Conservation (phyloP, 768 basidiomycete species). For the Russula sp. region DNA sequence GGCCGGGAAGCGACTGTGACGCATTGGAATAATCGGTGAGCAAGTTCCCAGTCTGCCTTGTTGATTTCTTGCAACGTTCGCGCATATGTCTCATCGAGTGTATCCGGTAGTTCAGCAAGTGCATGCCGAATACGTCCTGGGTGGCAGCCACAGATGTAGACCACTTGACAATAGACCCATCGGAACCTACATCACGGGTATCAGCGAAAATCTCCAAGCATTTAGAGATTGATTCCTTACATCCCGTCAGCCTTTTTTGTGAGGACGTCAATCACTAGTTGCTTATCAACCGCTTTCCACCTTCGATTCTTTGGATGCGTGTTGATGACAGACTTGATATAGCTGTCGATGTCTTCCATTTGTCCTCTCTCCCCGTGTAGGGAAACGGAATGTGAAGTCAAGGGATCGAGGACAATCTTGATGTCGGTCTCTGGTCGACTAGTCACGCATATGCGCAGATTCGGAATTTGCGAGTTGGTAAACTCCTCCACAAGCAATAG, state of each 20-base stretch:
- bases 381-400: neutral
- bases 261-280: neutral
- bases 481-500: neutral
- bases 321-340: neutral
- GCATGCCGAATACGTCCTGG: neutral
- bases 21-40: neutral
- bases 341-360: neutral
- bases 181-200: neutral
- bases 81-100: neutral
- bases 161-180: neutral
- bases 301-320: neutral
- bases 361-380: neutral
- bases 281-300: neutral
- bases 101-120: neutral
- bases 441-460: neutral
- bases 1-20: neutral
- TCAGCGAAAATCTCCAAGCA: no score
- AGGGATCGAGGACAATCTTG: neutral
- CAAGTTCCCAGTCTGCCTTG: neutral
- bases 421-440: neutral
- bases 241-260: neutral
- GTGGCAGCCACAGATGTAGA: neutral
- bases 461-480: neutral
- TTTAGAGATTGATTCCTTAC: neutral
- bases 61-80: neutral